A percentile compares a stretch with the other conserved stretches of the same genome.
phyloP scores from a whole-genome alignment of 805 yeast species.

The Candida manassasensis region DNA sequence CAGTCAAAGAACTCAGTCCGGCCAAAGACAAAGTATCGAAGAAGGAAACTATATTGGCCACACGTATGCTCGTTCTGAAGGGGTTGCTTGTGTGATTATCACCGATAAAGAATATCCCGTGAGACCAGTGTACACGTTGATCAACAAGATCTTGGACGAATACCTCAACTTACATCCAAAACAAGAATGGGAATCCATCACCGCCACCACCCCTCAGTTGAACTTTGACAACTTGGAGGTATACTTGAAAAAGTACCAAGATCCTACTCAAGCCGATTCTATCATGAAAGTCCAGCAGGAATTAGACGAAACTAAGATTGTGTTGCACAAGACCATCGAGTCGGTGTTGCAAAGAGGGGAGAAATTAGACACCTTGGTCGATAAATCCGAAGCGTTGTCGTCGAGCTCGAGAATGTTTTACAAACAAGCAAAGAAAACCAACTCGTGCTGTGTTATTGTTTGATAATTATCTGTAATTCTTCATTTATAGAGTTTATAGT shows the following conservation, averaged over 20 bases:
- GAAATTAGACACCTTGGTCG: constrained; percentile 88
- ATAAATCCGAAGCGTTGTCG: constrained; percentile 89
- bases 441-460: constrained; percentile 80
- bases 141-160: constrained; percentile 89
- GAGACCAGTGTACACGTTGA: constrained; percentile 89
- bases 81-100: constrained; percentile 85
- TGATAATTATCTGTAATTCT: too few species aligned
- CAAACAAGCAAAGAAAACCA: constrained; percentile 90
- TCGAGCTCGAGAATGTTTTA: constrained; percentile 89
- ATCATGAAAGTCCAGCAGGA: constrained; percentile 97
- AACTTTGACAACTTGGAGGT: constrained; percentile 57
- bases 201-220: constrained; percentile 43
- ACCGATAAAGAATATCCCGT: constrained; percentile 96
- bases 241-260: constrained; percentile 83
- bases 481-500: too few species aligned
- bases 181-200: constrained; percentile 54
- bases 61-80: constrained; percentile 85
- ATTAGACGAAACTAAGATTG: constrained; percentile 95
- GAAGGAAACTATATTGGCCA: constrained; percentile 90
- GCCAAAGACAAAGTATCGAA: constrained; percentile 92
- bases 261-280: constrained; percentile 95
- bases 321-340: constrained; percentile 92
- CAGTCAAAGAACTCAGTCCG: constrained; percentile 78
- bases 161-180: constrained; percentile 79
- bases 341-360: constrained; percentile 94